Evolutionary conservation across 306 rosid species (phyloP).

Genomic region (Quercus wislizeni): DNA sequence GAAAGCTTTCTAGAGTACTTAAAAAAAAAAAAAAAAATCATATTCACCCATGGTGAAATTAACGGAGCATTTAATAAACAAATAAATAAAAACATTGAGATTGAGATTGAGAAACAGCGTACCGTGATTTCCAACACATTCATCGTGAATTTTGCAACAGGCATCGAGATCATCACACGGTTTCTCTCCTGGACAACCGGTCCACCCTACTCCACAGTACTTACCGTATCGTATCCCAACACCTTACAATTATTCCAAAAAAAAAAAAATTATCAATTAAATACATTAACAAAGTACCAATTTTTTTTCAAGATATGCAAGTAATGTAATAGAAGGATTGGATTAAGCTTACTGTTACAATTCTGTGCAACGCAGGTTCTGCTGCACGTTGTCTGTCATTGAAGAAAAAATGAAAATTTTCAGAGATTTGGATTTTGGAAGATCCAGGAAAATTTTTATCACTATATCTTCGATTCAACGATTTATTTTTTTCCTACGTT

Average conservation of each 20-base stretch:
- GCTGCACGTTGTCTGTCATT: constrained; percentile 60
- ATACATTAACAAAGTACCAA: background rate
- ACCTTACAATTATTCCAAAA: constrained; percentile 24
- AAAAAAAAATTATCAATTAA: background rate
- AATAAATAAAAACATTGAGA: too few species aligned
- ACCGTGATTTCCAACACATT: constrained; percentile 69
- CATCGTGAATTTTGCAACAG: constrained; percentile 84
- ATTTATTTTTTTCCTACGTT: background rate
- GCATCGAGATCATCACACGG: constrained; percentile 93
- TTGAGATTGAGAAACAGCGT: background rate
- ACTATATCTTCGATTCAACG: background rate
- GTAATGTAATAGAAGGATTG: background rate
- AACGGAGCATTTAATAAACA: too few species aligned
- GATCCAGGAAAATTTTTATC: too few species aligned
- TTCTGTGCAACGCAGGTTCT: constrained; percentile 49
- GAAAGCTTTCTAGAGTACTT: too few species aligned
- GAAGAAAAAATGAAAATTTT: background rate
- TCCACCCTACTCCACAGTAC: constrained; percentile 83
- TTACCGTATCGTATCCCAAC: constrained; percentile 76
- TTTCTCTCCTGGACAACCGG: constrained; percentile 76
- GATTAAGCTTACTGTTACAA: constrained; percentile 55
- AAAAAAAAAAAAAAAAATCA: too few species aligned
- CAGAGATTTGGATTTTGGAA: background rate
- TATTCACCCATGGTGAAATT: too few species aligned
- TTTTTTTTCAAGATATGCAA: background rate